These are phyloP conservation scores for Hippophae tibetana DNA, from an alignment of 306 rosid genomes.

Conservation along the genomic window DNA sequence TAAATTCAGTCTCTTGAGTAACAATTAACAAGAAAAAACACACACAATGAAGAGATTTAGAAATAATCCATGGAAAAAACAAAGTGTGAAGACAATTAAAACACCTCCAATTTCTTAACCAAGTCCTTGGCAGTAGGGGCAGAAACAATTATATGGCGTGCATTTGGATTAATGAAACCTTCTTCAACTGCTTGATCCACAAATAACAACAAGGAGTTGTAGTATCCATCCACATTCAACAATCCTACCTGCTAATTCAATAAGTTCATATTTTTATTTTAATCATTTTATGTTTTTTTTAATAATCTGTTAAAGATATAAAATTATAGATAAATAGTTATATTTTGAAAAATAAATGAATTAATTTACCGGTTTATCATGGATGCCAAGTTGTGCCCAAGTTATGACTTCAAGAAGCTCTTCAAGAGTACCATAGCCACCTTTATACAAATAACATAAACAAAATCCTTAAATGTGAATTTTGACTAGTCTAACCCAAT, in stretches of 20 bases:
- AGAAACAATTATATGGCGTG: conserved; percentile 85
- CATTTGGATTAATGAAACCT: conserved; percentile 78
- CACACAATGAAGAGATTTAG: not conserved
- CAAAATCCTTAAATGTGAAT: not conserved
- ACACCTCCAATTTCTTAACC: conserved; percentile 87
- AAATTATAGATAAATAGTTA: not conserved
- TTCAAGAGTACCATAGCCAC: conserved; percentile 97
- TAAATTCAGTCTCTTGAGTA: too few relatives aligned
- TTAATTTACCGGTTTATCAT: conserved; percentile 74
- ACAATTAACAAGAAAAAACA: too few relatives aligned
- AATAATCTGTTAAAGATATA: not conserved
- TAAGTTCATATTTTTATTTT: not conserved
- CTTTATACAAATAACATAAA: conserved; percentile 26
- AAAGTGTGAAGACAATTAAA: not conserved
- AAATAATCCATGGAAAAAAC: not conserved
- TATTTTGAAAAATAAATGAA: not conserved
- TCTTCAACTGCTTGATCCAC: conserved; percentile 95
- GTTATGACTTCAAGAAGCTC: conserved; percentile 97
- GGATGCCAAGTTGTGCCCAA: conserved; percentile 98
- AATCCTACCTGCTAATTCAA: conserved; percentile 62
- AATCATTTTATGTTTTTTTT: not conserved
- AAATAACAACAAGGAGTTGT: conserved; percentile 75
- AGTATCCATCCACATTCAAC: conserved; percentile 93
- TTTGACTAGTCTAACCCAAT: not conserved
- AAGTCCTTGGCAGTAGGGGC: conserved; percentile 77